Percentiles rank a stretch among this genome's conserved stretches.
These are phyloP conservation scores for Zoysia pacifica DNA, from an alignment of 176 grass and related monocot species.

Conservation along the genomic window DNA sequence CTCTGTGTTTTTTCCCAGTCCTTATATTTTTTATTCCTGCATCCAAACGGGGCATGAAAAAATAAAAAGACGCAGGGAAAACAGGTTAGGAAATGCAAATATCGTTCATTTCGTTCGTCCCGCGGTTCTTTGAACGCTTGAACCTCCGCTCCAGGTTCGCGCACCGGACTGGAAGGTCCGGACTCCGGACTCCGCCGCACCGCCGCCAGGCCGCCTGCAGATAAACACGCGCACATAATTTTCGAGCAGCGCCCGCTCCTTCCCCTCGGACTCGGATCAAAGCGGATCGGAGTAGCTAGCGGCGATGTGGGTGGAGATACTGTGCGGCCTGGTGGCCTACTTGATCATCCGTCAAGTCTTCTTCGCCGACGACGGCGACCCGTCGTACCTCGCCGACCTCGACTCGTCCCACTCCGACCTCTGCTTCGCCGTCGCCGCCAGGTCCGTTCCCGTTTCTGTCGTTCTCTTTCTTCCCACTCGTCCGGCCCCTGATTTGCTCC, in stretches of 20 bases:
- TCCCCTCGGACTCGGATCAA: not conserved
- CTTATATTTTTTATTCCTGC: no score
- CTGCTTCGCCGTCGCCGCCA: conserved; percentile 70
- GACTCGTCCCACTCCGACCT: no score
- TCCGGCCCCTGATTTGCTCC: not conserved
- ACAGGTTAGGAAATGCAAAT: not conserved
- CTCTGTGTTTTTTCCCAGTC: no score
- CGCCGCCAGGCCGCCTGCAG: not conserved
- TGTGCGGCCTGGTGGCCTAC: conserved; percentile 83
- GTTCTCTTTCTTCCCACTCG: not conserved
- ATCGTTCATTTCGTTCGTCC: not conserved
- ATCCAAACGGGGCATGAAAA: not conserved
- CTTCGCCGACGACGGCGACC: conserved; percentile 48
- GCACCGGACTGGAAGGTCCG: no score
- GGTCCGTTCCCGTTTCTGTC: not conserved
- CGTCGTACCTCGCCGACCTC: conserved; percentile 55
- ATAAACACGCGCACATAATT: not conserved
- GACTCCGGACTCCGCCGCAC: not conserved
- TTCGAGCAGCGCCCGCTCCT: not conserved
- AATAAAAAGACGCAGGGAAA: not conserved
- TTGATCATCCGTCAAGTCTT: conserved; percentile 55
- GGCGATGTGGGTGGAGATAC: conserved; percentile 87
- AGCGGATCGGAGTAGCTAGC: not conserved
- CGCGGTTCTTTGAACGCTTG: not conserved
- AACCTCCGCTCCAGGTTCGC: not conserved